Evolutionary conservation across 1,284 basidiomycete genomes (phyloP).

Genomic region (Rhizoctonia solani): DNA sequence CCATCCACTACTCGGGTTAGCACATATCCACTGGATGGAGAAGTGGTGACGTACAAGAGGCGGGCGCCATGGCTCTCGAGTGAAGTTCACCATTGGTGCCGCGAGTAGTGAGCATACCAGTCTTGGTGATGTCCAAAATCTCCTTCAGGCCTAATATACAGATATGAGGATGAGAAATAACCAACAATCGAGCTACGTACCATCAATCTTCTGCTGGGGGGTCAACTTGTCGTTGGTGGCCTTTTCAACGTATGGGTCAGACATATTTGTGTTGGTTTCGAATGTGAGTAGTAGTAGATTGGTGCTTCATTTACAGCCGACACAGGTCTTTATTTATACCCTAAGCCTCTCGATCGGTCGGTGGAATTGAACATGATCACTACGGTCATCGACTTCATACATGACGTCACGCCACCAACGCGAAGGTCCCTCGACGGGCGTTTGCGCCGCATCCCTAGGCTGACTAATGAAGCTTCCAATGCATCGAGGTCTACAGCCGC

Average conservation of each 20-base stretch:
- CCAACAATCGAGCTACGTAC: conserved; percentile 44
- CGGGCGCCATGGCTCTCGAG: conserved; percentile 81
- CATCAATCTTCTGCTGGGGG: conserved; percentile 67
- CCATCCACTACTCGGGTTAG: conserved; percentile 38
- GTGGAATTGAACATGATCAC: neutral
- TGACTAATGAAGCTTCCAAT: neutral
- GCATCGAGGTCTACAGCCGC: neutral
- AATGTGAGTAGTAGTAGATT: neutral
- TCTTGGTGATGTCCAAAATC: conserved; percentile 63
- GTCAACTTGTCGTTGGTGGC: conserved; percentile 60
- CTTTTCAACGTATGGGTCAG: conserved; percentile 65
- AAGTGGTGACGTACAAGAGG: conserved; percentile 55
- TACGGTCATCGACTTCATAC: neutral
- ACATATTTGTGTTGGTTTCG: neutral
- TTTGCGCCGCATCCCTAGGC: neutral
- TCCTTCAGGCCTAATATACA: conserved; percentile 56
- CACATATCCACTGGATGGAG: neutral
- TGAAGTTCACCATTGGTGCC: conserved; percentile 76
- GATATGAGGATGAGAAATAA: neutral
- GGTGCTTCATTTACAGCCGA: neutral
- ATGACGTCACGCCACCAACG: conserved; percentile 13
- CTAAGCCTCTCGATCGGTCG: neutral
- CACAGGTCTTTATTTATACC: neutral
- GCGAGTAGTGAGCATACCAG: conserved; percentile 82
- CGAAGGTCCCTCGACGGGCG: neutral